Conservation (phyloP, 2,329 filamentous ascomycete species). For the Didymella arachidicola region DNA sequence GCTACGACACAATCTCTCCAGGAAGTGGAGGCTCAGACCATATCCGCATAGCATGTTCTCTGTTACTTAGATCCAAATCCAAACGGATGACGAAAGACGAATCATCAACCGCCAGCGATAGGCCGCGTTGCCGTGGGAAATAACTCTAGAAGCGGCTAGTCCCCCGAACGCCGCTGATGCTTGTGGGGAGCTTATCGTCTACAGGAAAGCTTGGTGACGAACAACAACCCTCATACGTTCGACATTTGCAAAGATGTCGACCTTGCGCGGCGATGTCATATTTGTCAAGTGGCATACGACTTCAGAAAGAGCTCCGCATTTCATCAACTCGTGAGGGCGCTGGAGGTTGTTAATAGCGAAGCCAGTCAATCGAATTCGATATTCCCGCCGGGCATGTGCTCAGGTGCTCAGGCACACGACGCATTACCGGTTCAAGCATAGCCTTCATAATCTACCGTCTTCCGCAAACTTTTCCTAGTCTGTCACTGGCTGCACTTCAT, state of each 20-base stretch:
- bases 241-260: not conserved
- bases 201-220: constrained; percentile 11
- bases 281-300: not conserved
- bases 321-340: not conserved
- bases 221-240: not conserved
- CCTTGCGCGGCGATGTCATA: not conserved
- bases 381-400: constrained; percentile 15
- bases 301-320: not conserved
- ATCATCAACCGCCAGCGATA: not conserved
- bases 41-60: not conserved
- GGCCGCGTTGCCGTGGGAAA: constrained; percentile 3
- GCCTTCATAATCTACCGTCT: not conserved
- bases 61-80: too few species aligned
- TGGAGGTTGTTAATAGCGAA: not conserved
- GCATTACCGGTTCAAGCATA: constrained; percentile 9
- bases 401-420: constrained; percentile 13
- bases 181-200: constrained; percentile 14
- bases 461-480: not conserved
- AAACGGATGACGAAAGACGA: not conserved
- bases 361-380: constrained; percentile 2
- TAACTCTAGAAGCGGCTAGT: constrained; percentile 9
- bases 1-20: too few species aligned
- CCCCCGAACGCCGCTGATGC: constrained; percentile 13
- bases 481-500: constrained; percentile 5
- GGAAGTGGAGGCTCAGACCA: not conserved